Base-by-base conservation (phyloP, 176 grass and related monocot genomes). In the Oropetium thomaeum region DNA sequence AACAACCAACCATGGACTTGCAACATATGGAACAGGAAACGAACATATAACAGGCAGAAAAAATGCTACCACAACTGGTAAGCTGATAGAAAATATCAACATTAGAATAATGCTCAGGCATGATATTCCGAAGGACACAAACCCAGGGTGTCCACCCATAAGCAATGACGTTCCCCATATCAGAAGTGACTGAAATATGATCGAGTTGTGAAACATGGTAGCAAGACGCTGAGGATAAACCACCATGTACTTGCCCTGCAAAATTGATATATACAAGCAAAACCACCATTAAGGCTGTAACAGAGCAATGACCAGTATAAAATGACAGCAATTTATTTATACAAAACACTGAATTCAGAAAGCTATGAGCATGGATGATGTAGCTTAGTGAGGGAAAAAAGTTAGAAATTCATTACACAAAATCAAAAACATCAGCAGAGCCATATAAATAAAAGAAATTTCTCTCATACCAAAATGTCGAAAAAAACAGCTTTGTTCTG, bases 211-310 rank as follows among this genome's bases (percentile, higher is more conserved):
- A 85, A 98, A 83, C 89, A 92, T 89, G 70, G 83, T 85, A 79
- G 95, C 89, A 58, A 90, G 84, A 69, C 80, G 84, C 69, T 92
- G 91, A 41, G 89, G 27, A 77, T 98, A 98, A 31, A 87, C 84
- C 79, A 98, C 83, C 95, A 98, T 98, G 89, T 98, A 92, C 67
- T 81, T 94, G 31, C 95, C 95, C 95, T 98, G 69, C 74, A 93
- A 74, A 75, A 3, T 78, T 23, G 16, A 31, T 41, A 78, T 11
- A 61, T 41, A 65, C 9, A 77, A 35, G 67, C 65, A 15, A 69
- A 52, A 70, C n/a, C n/a, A n/a, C n/a, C n/a, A n/a, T n/a, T n/a
- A n/a, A n/a, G n/a, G n/a, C n/a, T 5, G 8, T 11, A n/a, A 63
- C 12, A 37, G 30, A 6, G 5, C 16, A 53, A 71, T 23, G 5